Evolutionary conservation across 1,284 basidiomycete genomes (phyloP).

Genomic region (Hypsizygus ulmarius): DNA sequence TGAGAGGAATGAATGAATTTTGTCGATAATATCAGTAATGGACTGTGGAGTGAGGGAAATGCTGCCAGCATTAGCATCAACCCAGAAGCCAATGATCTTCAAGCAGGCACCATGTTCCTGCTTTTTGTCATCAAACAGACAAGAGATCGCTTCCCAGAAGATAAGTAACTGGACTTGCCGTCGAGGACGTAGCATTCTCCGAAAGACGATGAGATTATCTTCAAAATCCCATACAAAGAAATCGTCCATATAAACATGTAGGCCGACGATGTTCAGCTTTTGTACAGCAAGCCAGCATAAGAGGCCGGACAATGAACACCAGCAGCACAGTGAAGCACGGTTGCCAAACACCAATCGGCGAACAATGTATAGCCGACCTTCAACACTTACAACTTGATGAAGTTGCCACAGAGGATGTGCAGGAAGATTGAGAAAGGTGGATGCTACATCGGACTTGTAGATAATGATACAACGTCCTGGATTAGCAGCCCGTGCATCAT

Average conservation of each 20-base stretch:
- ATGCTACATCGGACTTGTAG: slow-evolving; percentile 29
- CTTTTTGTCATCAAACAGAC: slow-evolving; percentile 26
- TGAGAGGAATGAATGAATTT: slow-evolving; percentile 20
- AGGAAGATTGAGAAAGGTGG: slow-evolving; percentile 28
- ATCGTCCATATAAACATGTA: slow-evolving; percentile 32
- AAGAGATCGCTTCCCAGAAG: slow-evolving; percentile 26
- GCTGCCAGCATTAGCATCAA: slow-evolving; percentile 19
- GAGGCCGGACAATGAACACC: slow-evolving; percentile 26
- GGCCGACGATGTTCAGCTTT: slow-evolving; percentile 16
- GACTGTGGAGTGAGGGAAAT: slow-evolving; percentile 24
- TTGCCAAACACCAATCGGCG: slow-evolving; percentile 29
- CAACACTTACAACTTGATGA: slow-evolving; percentile 27
- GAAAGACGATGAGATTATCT: slow-evolving; percentile 20
- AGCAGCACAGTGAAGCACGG: slow-evolving; percentile 23
- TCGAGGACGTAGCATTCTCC: slow-evolving; percentile 16
- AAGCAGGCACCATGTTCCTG: slow-evolving; percentile 23
- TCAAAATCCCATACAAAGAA: slow-evolving; percentile 25
- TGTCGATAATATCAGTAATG: slow-evolving; percentile 18
- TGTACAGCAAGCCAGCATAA: slow-evolving; percentile 25
- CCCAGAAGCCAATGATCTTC: slow-evolving; percentile 30
- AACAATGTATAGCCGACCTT: slow-evolving; percentile 23
- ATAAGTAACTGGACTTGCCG: slow-evolving; percentile 24
- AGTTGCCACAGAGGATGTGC: slow-evolving; percentile 31
- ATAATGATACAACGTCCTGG: slow-evolving; percentile 13
- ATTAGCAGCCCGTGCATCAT: slow-evolving; percentile 14